Percentiles rank a stretch among this genome's conserved stretches.
Conservation (phyloP, 805 yeast species). For the Kazachstania africana region DNA sequence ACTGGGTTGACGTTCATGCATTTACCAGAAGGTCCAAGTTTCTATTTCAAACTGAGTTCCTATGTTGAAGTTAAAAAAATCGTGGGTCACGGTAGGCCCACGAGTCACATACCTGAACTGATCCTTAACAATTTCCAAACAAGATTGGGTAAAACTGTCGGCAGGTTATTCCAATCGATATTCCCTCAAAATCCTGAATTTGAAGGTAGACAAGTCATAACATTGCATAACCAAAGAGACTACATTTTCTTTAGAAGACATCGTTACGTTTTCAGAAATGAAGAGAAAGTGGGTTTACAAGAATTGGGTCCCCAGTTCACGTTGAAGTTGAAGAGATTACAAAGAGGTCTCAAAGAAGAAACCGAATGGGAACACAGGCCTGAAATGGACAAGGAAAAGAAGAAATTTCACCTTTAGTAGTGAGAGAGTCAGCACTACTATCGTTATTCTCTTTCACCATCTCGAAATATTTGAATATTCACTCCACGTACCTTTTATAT, state of each 20-base stretch:
- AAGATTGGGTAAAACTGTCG: slow-evolving; percentile 85
- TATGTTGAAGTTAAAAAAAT: slow-evolving; percentile 64
- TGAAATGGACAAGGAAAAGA: slow-evolving; percentile 93
- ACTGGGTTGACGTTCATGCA: slow-evolving; percentile 90
- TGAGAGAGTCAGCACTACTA: too few relatives aligned
- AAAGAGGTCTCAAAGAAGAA: slow-evolving; percentile 84
- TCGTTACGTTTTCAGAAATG: slow-evolving; percentile 79
- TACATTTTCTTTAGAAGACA: slow-evolving; percentile 92
- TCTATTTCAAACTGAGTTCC: slow-evolving; percentile 77
- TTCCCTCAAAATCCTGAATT: slow-evolving; percentile 91
- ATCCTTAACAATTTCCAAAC: slow-evolving; percentile 88
- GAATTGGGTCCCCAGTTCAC: slow-evolving; percentile 97
- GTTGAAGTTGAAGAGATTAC: slow-evolving; percentile 73
- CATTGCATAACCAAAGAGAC: slow-evolving; percentile 93
- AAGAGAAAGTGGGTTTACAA: slow-evolving; percentile 87
- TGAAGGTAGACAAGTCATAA: slow-evolving; percentile 90
- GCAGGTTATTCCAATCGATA: slow-evolving; percentile 79
- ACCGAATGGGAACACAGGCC: slow-evolving; percentile 94
- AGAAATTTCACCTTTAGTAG: slow-evolving; percentile 75
- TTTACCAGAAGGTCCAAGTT: slow-evolving; percentile 91
- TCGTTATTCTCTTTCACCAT: too few relatives aligned
- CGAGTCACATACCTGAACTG: slow-evolving; percentile 85
- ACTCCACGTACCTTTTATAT: too few relatives aligned
- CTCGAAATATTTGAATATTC: too few relatives aligned
- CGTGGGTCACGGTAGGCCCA: slow-evolving; percentile 80